phyloP scores from a whole-genome alignment of 805 yeast species.

The Candida morakotiae region DNA sequence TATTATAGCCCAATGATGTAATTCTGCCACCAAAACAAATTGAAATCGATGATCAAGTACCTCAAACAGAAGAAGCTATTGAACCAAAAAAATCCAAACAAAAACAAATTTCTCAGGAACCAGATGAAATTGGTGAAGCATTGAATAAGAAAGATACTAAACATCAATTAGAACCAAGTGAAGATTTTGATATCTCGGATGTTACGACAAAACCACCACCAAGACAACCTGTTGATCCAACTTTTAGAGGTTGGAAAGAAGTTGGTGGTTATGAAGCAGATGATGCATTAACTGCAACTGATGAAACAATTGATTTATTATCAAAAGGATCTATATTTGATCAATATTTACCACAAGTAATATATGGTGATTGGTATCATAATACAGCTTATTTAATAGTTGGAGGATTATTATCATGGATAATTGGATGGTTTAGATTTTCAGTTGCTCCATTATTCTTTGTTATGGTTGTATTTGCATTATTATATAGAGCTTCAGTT shows the following conservation, averaged over 20 bases:
- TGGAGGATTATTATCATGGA: slow-evolving; percentile 72
- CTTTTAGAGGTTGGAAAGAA: slow-evolving; percentile 92
- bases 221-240: slow-evolving; percentile 56
- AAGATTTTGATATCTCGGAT: slow-evolving; percentile 31
- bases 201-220: slow-evolving; percentile 35
- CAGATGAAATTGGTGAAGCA: slow-evolving; percentile 2
- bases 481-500: slow-evolving; percentile 79
- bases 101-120: neutral
- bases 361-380: slow-evolving; percentile 97
- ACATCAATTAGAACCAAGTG: slow-evolving; percentile 23
- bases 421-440: slow-evolving; percentile 72
- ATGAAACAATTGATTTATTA: slow-evolving; percentile 67
- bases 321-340: slow-evolving; percentile 73
- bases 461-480: slow-evolving; percentile 54
- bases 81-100: neutral
- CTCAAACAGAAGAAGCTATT: slow-evolving; percentile 8
- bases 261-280: slow-evolving; percentile 81
- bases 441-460: slow-evolving; percentile 80
- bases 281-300: slow-evolving; percentile 62
- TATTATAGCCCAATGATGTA: slow-evolving; percentile 26
- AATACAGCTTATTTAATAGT: slow-evolving; percentile 66
- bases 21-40: slow-evolving; percentile 31
- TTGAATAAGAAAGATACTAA: neutral
- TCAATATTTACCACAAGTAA: slow-evolving; percentile 64
- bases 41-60: slow-evolving; percentile 12